phyloP scores from a whole-genome alignment of 768 basidiomycete species.

The Boletellus ananiceps region DNA sequence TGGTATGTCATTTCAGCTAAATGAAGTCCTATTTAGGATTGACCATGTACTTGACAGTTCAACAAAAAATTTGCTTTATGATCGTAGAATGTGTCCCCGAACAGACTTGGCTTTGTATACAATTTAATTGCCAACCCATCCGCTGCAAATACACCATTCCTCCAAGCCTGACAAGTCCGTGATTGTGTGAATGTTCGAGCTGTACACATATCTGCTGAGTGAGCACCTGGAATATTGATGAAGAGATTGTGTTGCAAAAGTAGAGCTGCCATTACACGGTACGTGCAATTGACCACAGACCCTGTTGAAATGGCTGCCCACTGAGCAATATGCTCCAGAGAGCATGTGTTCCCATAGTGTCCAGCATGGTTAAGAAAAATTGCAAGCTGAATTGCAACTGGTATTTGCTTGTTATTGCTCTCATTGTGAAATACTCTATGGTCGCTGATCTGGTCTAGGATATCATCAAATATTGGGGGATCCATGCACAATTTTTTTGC shows the following conservation, averaged over 20 bases:
- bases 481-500: constrained; percentile 21
- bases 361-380: constrained; percentile 26
- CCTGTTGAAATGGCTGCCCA: constrained; percentile 8
- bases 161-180: background rate
- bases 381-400: constrained; percentile 24
- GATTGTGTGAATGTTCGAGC: too few relatives aligned
- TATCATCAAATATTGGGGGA: constrained; percentile 23
- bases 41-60: too few relatives aligned
- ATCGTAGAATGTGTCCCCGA: too few relatives aligned
- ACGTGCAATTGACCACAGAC: constrained; percentile 1
- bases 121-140: too few relatives aligned
- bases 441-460: constrained; percentile 17
- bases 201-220: too few relatives aligned
- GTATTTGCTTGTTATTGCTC: constrained; percentile 18
- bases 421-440: constrained; percentile 23
- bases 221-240: background rate
- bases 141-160: too few relatives aligned
- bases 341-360: constrained; percentile 26
- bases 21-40: too few relatives aligned
- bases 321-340: background rate
- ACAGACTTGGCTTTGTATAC: too few relatives aligned
- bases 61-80: too few relatives aligned
- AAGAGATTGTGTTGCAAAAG: background rate
- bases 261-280: background rate
- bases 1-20: too few relatives aligned